Percentiles rank a stretch among this genome's conserved stretches.
These are phyloP conservation scores for Eimeria praecox DNA, from an alignment of 169 alveolate species.

Conservation along the genomic window DNA sequence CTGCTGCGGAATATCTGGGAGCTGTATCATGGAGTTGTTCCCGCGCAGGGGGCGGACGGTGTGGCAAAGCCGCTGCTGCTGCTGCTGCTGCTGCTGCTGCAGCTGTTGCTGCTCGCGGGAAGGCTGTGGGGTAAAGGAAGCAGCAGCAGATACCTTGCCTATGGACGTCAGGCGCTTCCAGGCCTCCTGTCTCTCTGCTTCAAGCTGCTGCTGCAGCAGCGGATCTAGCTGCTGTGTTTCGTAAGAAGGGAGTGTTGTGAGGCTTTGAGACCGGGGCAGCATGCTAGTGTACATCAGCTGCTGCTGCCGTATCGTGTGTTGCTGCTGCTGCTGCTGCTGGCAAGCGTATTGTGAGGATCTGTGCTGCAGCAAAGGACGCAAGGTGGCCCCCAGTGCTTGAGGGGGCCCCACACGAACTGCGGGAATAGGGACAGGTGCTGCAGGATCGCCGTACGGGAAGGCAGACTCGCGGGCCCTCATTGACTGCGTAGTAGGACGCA, in stretches of 20 bases:
- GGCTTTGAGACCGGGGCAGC: conserved; percentile 47
- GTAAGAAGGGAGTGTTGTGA: conserved; percentile 30
- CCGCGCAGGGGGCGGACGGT: conserved; percentile 17
- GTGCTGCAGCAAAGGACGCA: conserved; percentile 47
- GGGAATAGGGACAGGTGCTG: neutral
- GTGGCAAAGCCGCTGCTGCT: neutral
- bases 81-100: neutral
- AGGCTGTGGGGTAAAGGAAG: neutral
- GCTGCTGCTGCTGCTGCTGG: conserved; percentile 12
- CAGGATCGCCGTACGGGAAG: neutral
- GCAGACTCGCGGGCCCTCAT: neutral
- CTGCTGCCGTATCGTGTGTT: conserved; percentile 1
- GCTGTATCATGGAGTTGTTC: neutral
- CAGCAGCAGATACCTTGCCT: neutral
- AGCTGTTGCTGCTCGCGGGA: neutral
- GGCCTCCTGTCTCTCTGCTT: conserved; percentile 12
- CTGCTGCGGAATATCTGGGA: conserved; percentile 41
- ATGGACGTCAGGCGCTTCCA: conserved; percentile 30
- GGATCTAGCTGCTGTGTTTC: conserved; percentile 2
- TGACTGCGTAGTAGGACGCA: neutral
- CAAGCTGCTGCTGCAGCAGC: conserved; percentile 58
- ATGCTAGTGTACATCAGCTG: neutral
- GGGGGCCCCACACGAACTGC: conserved; percentile 55
- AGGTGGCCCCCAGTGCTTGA: conserved; percentile 17
- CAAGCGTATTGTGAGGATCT: neutral